Percentiles rank a stretch among this genome's conserved stretches.
phyloP scores from a whole-genome alignment of 2,329 filamentous ascomycete genomes.

The Cytospora chrysosperma region DNA sequence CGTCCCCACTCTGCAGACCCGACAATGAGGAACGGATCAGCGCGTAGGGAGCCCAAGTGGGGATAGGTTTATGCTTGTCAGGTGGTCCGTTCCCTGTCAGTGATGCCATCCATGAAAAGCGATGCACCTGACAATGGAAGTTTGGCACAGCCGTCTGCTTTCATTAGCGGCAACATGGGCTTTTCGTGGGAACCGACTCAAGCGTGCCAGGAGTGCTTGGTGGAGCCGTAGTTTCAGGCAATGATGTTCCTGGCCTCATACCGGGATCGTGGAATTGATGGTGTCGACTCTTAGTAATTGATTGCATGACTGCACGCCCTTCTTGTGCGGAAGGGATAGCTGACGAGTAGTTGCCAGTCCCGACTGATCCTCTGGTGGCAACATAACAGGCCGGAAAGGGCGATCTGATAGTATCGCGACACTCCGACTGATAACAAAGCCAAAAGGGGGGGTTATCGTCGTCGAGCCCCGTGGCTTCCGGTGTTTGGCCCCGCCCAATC shows the following conservation, averaged over 20 bases:
- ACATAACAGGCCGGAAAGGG: neutral
- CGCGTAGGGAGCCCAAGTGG: conserved; percentile 13
- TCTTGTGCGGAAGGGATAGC: neutral
- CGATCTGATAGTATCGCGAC: neutral
- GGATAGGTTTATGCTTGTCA: conserved; percentile 14
- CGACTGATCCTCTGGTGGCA: neutral
- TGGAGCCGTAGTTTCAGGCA: neutral
- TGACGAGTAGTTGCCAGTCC: too few species aligned
- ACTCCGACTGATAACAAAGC: neutral
- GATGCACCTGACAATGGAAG: neutral
- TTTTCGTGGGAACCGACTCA: neutral
- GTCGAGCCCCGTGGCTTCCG: conserved; percentile 13
- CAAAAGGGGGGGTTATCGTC: neutral
- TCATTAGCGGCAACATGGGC: neutral
- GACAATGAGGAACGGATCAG: conserved; percentile 22
- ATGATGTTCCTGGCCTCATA: neutral
- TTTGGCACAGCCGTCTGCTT: neutral
- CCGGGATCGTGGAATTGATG: neutral
- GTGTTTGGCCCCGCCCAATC: too few species aligned
- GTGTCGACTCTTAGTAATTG: neutral
- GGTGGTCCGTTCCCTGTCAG: conserved; percentile 11
- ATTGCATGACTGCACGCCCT: neutral
- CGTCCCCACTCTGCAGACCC: conserved; percentile 19
- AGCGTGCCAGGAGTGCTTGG: neutral
- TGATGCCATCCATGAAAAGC: neutral